Evolutionary conservation across 2,329 filamentous ascomycete species (phyloP).

Genomic region (Cercospora sesami): DNA sequence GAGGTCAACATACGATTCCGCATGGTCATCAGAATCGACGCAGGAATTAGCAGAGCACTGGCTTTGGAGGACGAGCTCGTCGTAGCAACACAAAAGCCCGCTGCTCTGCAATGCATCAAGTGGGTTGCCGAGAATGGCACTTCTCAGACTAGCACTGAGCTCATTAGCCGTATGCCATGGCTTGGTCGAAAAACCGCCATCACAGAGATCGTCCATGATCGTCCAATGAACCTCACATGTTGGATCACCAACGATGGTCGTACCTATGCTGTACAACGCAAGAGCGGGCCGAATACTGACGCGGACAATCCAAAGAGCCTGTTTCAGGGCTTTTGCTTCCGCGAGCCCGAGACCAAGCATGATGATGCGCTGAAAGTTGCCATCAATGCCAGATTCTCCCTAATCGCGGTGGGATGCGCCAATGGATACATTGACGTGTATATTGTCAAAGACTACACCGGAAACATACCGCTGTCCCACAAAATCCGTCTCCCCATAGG

Average conservation of each 20-base stretch:
- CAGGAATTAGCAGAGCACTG: conserved; percentile 82
- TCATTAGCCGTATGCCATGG: conserved; percentile 84
- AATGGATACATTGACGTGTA: conserved; percentile 86
- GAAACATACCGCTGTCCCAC: conserved; percentile 88
- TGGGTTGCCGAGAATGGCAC: conserved; percentile 84
- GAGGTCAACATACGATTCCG: conserved; percentile 90
- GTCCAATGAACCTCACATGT: conserved; percentile 91
- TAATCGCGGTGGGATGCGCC: conserved; percentile 81
- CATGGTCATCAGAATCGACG: conserved; percentile 98
- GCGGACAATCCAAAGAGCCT: conserved; percentile 60
- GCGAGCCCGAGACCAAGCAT: conserved; percentile 62
- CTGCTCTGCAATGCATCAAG: conserved; percentile 93
- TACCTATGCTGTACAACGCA: conserved; percentile 85
- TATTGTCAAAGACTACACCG: conserved; percentile 85
- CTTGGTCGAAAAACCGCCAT: conserved; percentile 75
- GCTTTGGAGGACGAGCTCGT: conserved; percentile 91
- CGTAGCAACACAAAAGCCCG: conserved; percentile 85
- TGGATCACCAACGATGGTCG: conserved; percentile 89
- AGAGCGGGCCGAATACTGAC: conserved; percentile 39
- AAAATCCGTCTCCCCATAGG: conserved; percentile 70
- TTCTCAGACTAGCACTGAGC: conserved; percentile 84
- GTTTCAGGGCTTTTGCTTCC: conserved; percentile 91
- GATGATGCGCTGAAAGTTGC: conserved; percentile 70
- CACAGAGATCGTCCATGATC: conserved; percentile 84
- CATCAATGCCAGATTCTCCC: conserved; percentile 91